These are phyloP conservation scores for Aspergillus brunneoviolaceus DNA, from an alignment of 2,329 filamentous ascomycete species.

Conservation along the genomic window DNA sequence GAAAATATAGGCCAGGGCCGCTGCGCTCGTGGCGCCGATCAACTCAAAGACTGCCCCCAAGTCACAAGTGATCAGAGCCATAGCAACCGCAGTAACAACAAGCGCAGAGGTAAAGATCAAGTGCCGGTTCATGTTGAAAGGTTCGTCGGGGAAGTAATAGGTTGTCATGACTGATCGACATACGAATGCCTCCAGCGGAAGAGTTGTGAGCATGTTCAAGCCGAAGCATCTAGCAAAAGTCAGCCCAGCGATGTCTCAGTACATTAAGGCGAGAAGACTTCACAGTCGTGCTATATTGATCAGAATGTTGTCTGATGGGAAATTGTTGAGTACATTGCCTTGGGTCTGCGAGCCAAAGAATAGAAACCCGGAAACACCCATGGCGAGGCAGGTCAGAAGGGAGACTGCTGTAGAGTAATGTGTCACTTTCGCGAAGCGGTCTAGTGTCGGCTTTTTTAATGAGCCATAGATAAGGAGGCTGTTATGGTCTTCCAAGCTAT, in stretches of 20 bases:
- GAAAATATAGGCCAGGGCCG: conserved; percentile 90
- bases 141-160: conserved; percentile 70
- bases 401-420: conserved; percentile 91
- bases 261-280: conserved; percentile 19
- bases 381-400: conserved; percentile 83
- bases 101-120: conserved; percentile 81
- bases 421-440: conserved; percentile 89
- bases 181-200: conserved; percentile 95
- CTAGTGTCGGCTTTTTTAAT: conserved; percentile 86
- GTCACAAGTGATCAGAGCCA: conserved; percentile 87
- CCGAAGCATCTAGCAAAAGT: conserved; percentile 69
- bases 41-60: conserved; percentile 92
- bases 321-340: conserved; percentile 98
- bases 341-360: conserved; percentile 89
- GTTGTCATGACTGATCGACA: conserved; percentile 95
- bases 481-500: conserved; percentile 69
- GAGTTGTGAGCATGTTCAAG: conserved; percentile 96
- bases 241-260: conserved; percentile 18
- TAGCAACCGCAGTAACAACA: conserved; percentile 72
- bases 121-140: conserved; percentile 81
- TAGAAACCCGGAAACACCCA: conserved; percentile 87
- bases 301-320: conserved; percentile 83
- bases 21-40: conserved; percentile 91
- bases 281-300: conserved; percentile 88
- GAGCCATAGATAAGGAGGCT: conserved; percentile 97